Evolutionary conservation across 345 rosid genomes (phyloP), one percentile per base, ranked within the genome.

Genomic region (Heritiera littoralis): DNA sequence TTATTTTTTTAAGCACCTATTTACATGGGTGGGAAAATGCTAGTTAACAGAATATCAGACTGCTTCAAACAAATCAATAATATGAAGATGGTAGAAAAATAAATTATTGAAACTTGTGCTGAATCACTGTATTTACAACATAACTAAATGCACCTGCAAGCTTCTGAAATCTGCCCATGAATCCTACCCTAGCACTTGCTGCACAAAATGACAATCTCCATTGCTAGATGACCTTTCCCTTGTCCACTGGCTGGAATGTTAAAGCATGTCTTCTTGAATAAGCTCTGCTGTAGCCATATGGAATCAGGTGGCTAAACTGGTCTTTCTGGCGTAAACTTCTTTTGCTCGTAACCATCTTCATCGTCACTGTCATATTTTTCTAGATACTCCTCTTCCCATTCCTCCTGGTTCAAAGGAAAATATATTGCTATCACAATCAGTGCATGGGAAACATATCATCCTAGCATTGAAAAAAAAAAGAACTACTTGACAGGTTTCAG

Each of bases 351-450:
- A 41, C 40, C 65, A 66, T 66, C 74, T 49, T 82, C 79, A 30
- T 76, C 45, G 35, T 72, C 49, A 15, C 49, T 52, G 76, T 64
- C 74, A 67, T 78, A 17, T 52, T 32, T 30, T 79, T 55, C 73
- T 4, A 65, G 81, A 81, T 60, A 80, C 18, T 76, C 83, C 56
- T 83, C 86, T 72, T 81, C 89, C 55, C 79, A 79, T 73, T 84
- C 81, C 11, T 74, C 89, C 89, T 82, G 80, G 43, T 74, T 74
- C 63, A 17, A 32, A 66, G 6, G 72, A 52, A 63, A 76, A 48
- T 7, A 40, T 4, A 28, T 64, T 11, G 7, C 3, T 9, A 45
- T 30, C 30, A 77, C 32, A 32, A 51, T 48, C 51, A 17, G 28
- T 64, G 11, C 17, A 23, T 4, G 40, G 38, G 8, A 28, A 14